These are phyloP conservation scores for Polytrichum commune DNA, from an alignment of 225 moss, liverwort and hornwort genomes.

Conservation along the genomic window DNA sequence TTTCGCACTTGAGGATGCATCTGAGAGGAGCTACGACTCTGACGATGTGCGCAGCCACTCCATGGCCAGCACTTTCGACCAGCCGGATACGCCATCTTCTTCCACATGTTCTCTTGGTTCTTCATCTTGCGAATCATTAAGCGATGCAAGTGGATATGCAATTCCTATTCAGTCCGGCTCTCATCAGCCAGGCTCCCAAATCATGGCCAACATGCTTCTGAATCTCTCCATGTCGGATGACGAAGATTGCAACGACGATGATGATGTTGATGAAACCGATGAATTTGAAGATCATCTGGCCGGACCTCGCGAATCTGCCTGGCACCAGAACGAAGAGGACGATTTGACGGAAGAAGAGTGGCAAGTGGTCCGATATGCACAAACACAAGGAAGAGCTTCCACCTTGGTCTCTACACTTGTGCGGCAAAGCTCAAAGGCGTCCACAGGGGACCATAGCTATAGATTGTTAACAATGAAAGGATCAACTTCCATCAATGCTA, in stretches of 20 bases:
- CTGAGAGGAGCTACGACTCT: conserved; percentile 35
- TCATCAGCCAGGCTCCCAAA: conserved; percentile 35
- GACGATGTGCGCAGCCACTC: conserved; percentile 30
- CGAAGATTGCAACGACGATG: conserved; percentile 18
- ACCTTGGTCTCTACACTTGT: conserved; percentile 31
- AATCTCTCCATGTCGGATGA: conserved; percentile 22
- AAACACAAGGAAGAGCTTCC: conserved; percentile 13
- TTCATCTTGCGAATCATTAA: conserved; percentile 26
- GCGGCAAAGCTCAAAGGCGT: conserved; percentile 21
- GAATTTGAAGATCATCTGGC: conserved; percentile 16
- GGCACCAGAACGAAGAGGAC: conserved; percentile 55
- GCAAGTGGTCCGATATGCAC: conserved; percentile 40
- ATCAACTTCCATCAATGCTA: not conserved
- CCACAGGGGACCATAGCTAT: conserved; percentile 29
- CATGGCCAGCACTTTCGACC: conserved; percentile 18
- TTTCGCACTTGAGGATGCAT: conserved; percentile 1
- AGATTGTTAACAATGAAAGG: conserved; percentile 28
- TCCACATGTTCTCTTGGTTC: conserved; percentile 18
- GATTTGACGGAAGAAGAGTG: conserved; percentile 34
- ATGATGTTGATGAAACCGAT: conserved; percentile 10
- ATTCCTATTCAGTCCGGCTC: not conserved
- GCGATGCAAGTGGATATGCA: conserved; percentile 3
- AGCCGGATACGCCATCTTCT: conserved; percentile 30
- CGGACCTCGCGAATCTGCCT: conserved; percentile 46
- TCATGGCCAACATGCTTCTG: conserved; percentile 49